These are phyloP conservation scores for Veloboletus limbatus DNA, from an alignment of 1,284 basidiomycete species.

Conservation along the genomic window DNA sequence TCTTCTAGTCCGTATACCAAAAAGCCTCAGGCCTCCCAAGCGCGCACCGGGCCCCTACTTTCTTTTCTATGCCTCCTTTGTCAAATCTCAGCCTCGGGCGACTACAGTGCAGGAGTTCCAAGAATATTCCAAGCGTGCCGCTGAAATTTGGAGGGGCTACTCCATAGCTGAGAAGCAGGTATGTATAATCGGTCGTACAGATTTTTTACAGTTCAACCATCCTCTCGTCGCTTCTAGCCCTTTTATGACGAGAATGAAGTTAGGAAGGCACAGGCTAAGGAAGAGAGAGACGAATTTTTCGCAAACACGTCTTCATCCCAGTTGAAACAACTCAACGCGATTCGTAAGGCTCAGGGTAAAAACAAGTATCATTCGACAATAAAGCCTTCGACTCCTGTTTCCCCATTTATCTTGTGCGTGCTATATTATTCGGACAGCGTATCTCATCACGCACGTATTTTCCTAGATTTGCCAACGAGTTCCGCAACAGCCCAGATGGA, in stretches of 20 bases:
- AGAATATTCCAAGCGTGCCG: constrained; percentile 19
- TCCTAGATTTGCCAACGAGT: constrained; percentile 25
- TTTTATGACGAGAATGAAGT: constrained; percentile 28
- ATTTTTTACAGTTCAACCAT: background rate
- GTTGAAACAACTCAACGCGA: constrained; percentile 25
- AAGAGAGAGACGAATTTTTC: constrained; percentile 26
- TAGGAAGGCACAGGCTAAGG: constrained; percentile 14
- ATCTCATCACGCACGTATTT: background rate
- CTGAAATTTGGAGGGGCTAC: constrained; percentile 22
- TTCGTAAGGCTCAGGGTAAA: constrained; percentile 26
- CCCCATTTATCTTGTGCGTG: constrained; percentile 26
- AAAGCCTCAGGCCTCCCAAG: constrained; percentile 27
- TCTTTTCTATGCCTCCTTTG: constrained; percentile 22
- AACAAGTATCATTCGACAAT: constrained; percentile 8
- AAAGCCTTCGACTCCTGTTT: background rate
- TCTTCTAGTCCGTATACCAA: constrained; percentile 16
- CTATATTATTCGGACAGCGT: no score
- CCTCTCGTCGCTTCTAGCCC: constrained; percentile 14
- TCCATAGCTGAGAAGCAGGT: constrained; percentile 31
- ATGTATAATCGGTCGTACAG: background rate
- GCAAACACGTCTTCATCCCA: constrained; percentile 10
- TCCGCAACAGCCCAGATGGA: constrained; percentile 24
- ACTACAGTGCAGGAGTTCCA: background rate
- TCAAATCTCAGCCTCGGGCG: constrained; percentile 7
- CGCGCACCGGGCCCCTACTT: constrained; percentile 23